Percentiles rank a stretch among this genome's conserved stretches.
phyloP scores from a whole-genome alignment of 768 basidiomycete genomes.

The Phylloporus arenicola region DNA sequence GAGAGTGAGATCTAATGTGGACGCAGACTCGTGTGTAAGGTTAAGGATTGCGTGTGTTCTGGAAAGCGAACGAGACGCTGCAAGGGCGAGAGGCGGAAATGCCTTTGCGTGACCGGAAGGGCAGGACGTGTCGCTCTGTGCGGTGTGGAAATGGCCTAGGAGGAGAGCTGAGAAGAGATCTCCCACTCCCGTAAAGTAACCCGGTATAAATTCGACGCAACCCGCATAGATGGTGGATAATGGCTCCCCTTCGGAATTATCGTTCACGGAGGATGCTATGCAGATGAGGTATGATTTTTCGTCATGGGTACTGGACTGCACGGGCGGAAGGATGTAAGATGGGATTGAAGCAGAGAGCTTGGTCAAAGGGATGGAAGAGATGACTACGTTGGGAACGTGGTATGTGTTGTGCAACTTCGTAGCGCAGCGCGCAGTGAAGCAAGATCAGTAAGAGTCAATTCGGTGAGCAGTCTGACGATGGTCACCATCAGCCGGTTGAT shows the following conservation, averaged over 20 bases:
- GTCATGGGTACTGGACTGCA: conserved; percentile 5
- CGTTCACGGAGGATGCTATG: conserved; percentile 57
- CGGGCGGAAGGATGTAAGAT: conserved; percentile 32
- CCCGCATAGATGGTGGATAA: conserved; percentile 57
- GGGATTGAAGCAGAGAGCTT: conserved; percentile 61
- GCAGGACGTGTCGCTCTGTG: not conserved
- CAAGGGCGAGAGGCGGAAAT: conserved; percentile 27
- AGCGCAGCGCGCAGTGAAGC: conserved; percentile 65
- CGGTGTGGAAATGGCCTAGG: conserved; percentile 64
- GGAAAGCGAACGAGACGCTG: conserved; percentile 62
- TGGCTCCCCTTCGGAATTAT: conserved; percentile 8
- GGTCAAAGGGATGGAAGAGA: conserved; percentile 78
- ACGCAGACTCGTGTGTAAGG: conserved; percentile 54
- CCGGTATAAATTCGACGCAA: conserved; percentile 71
- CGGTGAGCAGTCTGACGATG: conserved; percentile 63
- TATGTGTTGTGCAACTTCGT: conserved; percentile 67
- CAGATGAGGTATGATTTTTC: conserved; percentile 62
- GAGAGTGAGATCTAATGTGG: conserved; percentile 43
- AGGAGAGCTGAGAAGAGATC: conserved; percentile 94
- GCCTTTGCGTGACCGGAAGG: conserved; percentile 6
- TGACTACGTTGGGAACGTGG: conserved; percentile 79
- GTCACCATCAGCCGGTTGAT: not conserved
- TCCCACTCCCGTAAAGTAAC: conserved; percentile 95
- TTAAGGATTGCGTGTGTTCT: conserved; percentile 71
- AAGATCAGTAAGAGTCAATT: conserved; percentile 60